Evolutionary conservation across 805 yeast genomes (phyloP).

Genomic region (Starmerella vitae): DNA sequence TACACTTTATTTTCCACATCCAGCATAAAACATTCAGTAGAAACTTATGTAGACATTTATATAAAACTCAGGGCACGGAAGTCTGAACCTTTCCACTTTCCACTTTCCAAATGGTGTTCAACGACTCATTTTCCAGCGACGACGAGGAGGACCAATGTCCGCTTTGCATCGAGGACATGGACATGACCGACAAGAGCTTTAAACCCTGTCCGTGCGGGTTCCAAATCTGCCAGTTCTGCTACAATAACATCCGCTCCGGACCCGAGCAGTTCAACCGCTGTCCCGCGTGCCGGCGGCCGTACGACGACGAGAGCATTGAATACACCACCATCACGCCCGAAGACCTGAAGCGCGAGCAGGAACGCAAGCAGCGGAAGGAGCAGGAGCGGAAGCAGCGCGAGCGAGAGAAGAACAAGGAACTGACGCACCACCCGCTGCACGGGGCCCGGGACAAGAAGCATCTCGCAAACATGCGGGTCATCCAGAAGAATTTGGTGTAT

Average conservation of each 20-base stretch:
- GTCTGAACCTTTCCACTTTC: too few relatives aligned
- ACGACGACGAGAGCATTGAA: conserved; percentile 86
- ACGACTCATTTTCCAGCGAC: conserved; percentile 53
- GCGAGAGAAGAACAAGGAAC: conserved; percentile 84
- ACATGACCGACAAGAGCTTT: conserved; percentile 86
- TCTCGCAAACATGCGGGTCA: conserved; percentile 94
- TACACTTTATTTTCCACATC: too few relatives aligned
- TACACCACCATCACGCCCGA: conserved; percentile 73
- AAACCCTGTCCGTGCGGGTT: conserved; percentile 99
- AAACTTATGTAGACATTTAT: too few relatives aligned
- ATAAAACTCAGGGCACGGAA: too few relatives aligned
- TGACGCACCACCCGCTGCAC: conserved; percentile 20
- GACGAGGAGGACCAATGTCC: conserved; percentile 79
- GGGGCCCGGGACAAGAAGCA: conserved; percentile 53
- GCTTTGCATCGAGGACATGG: conserved; percentile 95
- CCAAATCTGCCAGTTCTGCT: conserved; percentile 95
- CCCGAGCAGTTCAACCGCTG: conserved; percentile 93
- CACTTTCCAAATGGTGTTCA: not conserved
- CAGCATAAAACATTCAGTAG: too few relatives aligned
- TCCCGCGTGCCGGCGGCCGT: conserved; percentile 92
- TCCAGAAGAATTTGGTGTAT: conserved; percentile 90
- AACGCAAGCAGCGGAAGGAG: conserved; percentile 67
- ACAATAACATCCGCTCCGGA: conserved; percentile 87
- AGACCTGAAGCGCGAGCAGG: conserved; percentile 72
- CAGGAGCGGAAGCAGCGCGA: conserved; percentile 63